Base-by-base conservation (phyloP, 306 rosid species). In the Clitoria ternatea region DNA sequence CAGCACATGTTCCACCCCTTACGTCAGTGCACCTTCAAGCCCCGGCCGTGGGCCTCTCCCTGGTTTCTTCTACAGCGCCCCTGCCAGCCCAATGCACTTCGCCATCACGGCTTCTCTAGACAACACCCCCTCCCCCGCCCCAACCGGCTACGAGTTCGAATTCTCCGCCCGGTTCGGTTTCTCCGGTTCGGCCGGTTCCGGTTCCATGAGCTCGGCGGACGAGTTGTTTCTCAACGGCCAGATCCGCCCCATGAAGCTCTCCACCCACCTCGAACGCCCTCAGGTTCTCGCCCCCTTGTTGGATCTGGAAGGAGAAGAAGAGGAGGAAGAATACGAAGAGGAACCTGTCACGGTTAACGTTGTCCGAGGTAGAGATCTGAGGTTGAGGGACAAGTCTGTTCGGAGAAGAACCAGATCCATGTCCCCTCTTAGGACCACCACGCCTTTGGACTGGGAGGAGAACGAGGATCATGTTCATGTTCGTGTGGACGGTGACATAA, bases 241-340 rank as follows among this genome's bases (percentile, higher is more conserved):
- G 97, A 91, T 95, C 91, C 85, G 96, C 4, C 97, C 99, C 37
- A 91, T 95, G 97, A 95, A 89, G 74, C 91, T 89, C 0, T 91
- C 97, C 0, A 64, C 82, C 23, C 97, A 95, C 79, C 61, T 95
- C 39, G 92, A 95, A 33, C 79, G 78, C 14, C 97, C 99, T 4
- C 99, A 90, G 50, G 80, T 84, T 39, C 71, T 92, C 0, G 84
- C 84, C 27, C 98, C 98, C 5, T 70, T 94, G 71, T 66, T 85
- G 74, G 97, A 91, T 95, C 96, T 91, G 60, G 90, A 86, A 27
- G 74, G 7, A 17, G 96, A 53, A 26, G 86, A 78, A 3, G 86
- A 77, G 0, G 90, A 73, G 3, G 76, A 72, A 0, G 77, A 78
- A 0, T n/a, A n/a, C n/a, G 81, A 77, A 0, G 75, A 43, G 0